Evolutionary conservation across 1,284 basidiomycete species (phyloP), one percentile per base, ranked within the genome.

Genomic region (Boletellus dicymbophilus): DNA sequence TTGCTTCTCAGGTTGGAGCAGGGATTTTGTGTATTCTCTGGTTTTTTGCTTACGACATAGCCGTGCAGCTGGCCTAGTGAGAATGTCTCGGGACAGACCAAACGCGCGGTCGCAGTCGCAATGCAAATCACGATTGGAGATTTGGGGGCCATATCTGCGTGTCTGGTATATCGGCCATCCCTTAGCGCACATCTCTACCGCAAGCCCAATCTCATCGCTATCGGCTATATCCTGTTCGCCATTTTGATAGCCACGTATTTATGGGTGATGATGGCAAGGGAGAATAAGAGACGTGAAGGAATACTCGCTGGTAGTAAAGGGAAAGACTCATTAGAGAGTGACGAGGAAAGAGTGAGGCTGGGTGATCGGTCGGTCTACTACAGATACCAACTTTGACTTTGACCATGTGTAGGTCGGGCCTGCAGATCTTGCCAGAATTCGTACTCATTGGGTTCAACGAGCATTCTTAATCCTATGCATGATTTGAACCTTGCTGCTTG

Each of bases 61-160:
- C 18, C 12, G 7, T 27, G 27, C 6, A 80, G 79, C 49, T 84
- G 84, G 79, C 83, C 84, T 0, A 74, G 79, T n/a, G 83, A 87
- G 67, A 88, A 88, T 55, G 80, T 87, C n/a, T 80, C 80, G 9
- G 81, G 80, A 4, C 85, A 87, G 58, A 88, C 84, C 1, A 86
- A 87, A 61, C 77, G 85, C 6, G 85, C 84, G 1, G 75, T 82
- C 1, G 81, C 79, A 0, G 74, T 83, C 3, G 85, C 82, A 2
- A 78, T 85, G 76, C 83, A 86, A 62, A 86, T 89, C 51, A 78
- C 77, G 15, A 77, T 87, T 12, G 84, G 84, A 8, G 82, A 88
- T 58, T 68, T 81, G 37, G 86, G 84, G 6, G 81, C 83, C 20
- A 80, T 88, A 50, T 74, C 78, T 23, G 80, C 78, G 27, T 77